Evolutionary conservation across 176 grass and related monocot genomes (phyloP).

Genomic region (Bromus sterilis): DNA sequence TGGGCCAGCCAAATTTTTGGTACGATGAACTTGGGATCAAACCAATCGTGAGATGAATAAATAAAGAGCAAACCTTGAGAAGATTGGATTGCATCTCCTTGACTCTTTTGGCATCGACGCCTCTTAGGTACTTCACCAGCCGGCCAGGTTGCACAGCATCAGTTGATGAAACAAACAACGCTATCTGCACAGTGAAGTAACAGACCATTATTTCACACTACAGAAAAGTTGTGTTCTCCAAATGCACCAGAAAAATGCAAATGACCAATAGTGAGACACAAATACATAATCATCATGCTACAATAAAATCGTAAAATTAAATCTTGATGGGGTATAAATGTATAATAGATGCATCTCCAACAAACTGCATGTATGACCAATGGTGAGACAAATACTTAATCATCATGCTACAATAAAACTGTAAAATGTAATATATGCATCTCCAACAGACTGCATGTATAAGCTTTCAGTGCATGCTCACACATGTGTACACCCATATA

Average conservation of each 20-base stretch:
- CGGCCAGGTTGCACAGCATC: conserved; percentile 84
- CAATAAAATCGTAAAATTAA: not conserved
- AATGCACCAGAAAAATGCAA: not conserved
- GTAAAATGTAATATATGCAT: not conserved
- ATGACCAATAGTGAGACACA: not conserved
- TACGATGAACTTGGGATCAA: not conserved
- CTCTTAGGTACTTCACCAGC: conserved; percentile 72
- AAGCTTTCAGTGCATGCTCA: not conserved
- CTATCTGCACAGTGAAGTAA: conserved; percentile 46
- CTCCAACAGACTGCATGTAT: not conserved
- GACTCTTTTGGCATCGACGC: conserved; percentile 41
- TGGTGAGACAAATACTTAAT: not conserved
- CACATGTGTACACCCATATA: not conserved
- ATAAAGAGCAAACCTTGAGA: conserved; percentile 45
- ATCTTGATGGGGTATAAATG: not conserved
- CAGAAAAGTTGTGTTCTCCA: not conserved
- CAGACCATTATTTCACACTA: not conserved
- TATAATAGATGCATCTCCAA: not conserved
- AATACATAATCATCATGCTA: not conserved
- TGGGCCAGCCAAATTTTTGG: not conserved
- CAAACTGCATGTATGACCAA: not conserved
- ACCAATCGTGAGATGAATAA: not conserved
- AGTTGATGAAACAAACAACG: conserved; percentile 79
- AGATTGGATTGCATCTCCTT: conserved; percentile 76
- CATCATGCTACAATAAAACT: not conserved